phyloP scores from a whole-genome alignment of 2,329 filamentous ascomycete genomes.

The Aspergillus puulaauensis region DNA sequence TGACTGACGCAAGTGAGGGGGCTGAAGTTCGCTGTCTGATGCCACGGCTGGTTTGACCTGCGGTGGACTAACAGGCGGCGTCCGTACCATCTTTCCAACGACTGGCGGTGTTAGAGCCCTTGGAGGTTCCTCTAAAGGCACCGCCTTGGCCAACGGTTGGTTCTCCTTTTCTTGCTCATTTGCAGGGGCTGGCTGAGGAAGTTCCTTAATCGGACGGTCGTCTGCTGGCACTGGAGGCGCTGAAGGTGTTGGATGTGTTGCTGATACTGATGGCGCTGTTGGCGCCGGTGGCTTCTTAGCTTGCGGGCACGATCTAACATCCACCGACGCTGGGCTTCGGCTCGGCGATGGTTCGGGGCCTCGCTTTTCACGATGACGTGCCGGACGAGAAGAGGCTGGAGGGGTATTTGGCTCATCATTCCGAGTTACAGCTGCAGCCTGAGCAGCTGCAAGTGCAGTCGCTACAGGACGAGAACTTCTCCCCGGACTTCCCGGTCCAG shows the following conservation, averaged over 20 bases:
- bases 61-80: conserved; percentile 22
- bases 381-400: neutral
- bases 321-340: neutral
- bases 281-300: neutral
- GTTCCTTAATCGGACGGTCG: conserved; percentile 40
- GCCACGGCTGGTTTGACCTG: conserved; percentile 19
- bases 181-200: conserved; percentile 27
- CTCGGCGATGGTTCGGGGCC: neutral
- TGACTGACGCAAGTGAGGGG: conserved; percentile 31
- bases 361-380: conserved; percentile 1
- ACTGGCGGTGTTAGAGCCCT: conserved; percentile 13
- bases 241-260: neutral
- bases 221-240: conserved; percentile 25
- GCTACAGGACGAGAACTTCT: conserved; percentile 26
- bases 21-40: conserved; percentile 14
- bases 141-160: neutral
- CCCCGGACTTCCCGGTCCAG: conserved; percentile 24
- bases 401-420: conserved; percentile 10
- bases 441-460: conserved; percentile 32
- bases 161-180: conserved; percentile 1
- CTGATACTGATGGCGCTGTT: neutral
- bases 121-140: conserved; percentile 9
- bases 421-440: conserved; percentile 22
- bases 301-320: neutral
- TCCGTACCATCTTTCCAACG: conserved; percentile 8